These are phyloP conservation scores for Daldinia concentrica DNA, from an alignment of 495 filamentous ascomycete species.

Conservation along the genomic window DNA sequence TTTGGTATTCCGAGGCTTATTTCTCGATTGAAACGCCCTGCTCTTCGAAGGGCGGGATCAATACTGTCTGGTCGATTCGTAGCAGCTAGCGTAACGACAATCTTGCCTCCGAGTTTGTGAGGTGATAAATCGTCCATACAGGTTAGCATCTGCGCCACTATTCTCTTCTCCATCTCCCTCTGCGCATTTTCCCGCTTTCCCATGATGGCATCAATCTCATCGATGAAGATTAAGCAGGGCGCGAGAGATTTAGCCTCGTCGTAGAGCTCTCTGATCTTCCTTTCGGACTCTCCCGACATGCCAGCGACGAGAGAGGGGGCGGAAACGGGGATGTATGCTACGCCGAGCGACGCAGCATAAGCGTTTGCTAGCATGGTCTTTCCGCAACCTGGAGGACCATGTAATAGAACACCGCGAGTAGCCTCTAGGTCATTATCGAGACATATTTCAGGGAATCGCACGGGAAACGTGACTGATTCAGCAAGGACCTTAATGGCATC, in stretches of 20 bases:
- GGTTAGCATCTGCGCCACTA: constrained; percentile 91
- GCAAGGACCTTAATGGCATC: constrained; percentile 79
- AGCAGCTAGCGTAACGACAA: constrained; percentile 91
- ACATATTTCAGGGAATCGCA: constrained; percentile 66
- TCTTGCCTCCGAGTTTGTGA: constrained; percentile 79
- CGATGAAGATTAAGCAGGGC: constrained; percentile 92
- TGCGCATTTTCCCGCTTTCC: constrained; percentile 95
- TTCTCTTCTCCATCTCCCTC: constrained; percentile 95
- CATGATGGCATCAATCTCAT: constrained; percentile 96
- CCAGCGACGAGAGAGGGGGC: constrained; percentile 91
- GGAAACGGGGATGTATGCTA: constrained; percentile 87
- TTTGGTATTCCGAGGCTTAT: constrained; percentile 97
- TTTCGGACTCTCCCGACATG: constrained; percentile 97
- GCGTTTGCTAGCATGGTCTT: constrained; percentile 95
- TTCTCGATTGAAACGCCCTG: constrained; percentile 89
- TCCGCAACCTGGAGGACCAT: constrained; percentile 94
- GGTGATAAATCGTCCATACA: constrained; percentile 79
- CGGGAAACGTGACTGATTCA: constrained; percentile 82
- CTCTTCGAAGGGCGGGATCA: constrained; percentile 85
- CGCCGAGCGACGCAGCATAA: constrained; percentile 83
- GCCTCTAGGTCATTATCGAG: constrained; percentile 71
- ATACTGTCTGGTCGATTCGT: constrained; percentile 93
- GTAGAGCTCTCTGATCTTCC: constrained; percentile 90
- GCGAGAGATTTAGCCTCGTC: constrained; percentile 88
- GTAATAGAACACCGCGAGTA: constrained; percentile 87